These are phyloP conservation scores for Porcisia hertigi DNA, from an alignment of 208 protist genomes.

Conservation along the genomic window DNA sequence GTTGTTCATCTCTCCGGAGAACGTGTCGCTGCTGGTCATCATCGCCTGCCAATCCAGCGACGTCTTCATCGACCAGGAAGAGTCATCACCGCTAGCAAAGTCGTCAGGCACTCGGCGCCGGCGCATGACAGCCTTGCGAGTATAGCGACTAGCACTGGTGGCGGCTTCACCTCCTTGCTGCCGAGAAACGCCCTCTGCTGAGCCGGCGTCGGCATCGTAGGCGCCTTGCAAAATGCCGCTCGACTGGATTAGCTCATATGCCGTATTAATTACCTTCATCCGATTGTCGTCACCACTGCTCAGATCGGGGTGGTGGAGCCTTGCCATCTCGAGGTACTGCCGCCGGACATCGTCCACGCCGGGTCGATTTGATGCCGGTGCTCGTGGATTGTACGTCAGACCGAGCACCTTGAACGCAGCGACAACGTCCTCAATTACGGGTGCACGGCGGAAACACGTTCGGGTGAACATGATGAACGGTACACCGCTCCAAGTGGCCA, in stretches of 20 bases:
- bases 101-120: conserved; percentile 76
- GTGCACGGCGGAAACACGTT: conserved; percentile 11
- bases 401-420: conserved; percentile 83
- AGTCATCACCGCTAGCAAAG: conserved; percentile 82
- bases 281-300: conserved; percentile 82
- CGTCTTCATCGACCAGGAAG: conserved; percentile 78
- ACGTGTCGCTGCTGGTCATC: conserved; percentile 47
- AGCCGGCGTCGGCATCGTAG: neutral
- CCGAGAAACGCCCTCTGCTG: neutral
- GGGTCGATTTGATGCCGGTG: conserved; percentile 29
- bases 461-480: conserved; percentile 10
- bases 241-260: conserved; percentile 85
- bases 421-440: conserved; percentile 48
- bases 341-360: conserved; percentile 57
- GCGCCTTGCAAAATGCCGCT: conserved; percentile 51
- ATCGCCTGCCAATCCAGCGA: conserved; percentile 76
- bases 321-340: conserved; percentile 85
- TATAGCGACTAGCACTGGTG: conserved; percentile 30
- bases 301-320: conserved; percentile 88
- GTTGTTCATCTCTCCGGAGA: conserved; percentile 74
- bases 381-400: conserved; percentile 39
- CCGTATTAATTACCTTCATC: conserved; percentile 91
- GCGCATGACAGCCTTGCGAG: conserved; percentile 43
- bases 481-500: no score
- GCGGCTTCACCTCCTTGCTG: neutral